A percentile compares a stretch with the other conserved stretches of the same genome.
Evolutionary conservation across 805 yeast species (phyloP).

Genomic region (Saccharomycopsis babjevae): DNA sequence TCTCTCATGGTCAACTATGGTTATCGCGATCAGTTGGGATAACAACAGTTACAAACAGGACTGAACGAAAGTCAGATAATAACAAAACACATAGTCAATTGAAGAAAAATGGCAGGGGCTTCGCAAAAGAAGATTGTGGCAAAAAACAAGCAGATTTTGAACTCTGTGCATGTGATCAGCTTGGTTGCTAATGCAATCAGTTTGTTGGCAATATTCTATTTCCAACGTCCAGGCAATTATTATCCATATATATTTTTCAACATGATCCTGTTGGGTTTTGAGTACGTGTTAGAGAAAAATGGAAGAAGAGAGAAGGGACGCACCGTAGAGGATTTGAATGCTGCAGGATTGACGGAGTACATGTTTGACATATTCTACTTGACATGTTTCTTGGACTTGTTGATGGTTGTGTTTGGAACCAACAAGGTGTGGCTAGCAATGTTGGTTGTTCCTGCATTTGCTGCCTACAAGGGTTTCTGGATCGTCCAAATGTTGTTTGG

Average conservation of each 20-base stretch:
- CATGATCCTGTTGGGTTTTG: slow-evolving; percentile 33
- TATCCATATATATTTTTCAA: slow-evolving; percentile 35
- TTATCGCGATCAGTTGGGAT: background rate
- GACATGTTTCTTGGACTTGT: slow-evolving; percentile 47
- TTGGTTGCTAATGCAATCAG: slow-evolving; percentile 30
- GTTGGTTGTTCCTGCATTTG: slow-evolving; percentile 22
- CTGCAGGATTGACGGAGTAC: slow-evolving; percentile 60
- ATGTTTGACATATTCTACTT: slow-evolving; percentile 60
- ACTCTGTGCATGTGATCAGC: slow-evolving; percentile 28
- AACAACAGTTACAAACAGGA: background rate
- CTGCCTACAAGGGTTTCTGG: slow-evolving; percentile 8
- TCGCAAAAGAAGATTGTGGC: slow-evolving; percentile 32
- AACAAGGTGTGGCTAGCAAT: slow-evolving; percentile 52
- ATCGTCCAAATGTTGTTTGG: slow-evolving; percentile 5
- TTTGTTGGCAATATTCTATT: slow-evolving; percentile 28
- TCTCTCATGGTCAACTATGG: too few species aligned
- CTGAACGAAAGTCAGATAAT: background rate
- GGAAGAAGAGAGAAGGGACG: slow-evolving; percentile 48
- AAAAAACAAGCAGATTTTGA: slow-evolving; percentile 25
- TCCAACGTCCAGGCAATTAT: slow-evolving; percentile 38
- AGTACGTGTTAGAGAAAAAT: slow-evolving; percentile 44
- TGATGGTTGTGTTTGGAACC: slow-evolving; percentile 44
- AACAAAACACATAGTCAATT: too few species aligned
- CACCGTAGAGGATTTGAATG: slow-evolving; percentile 54
- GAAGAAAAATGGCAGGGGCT: slow-evolving; percentile 36